A percentile compares a stretch with the other conserved stretches of the same genome.
These are phyloP conservation scores for Barnettozyma vustinii DNA, from an alignment of 805 yeast genomes.

Conservation along the genomic window DNA sequence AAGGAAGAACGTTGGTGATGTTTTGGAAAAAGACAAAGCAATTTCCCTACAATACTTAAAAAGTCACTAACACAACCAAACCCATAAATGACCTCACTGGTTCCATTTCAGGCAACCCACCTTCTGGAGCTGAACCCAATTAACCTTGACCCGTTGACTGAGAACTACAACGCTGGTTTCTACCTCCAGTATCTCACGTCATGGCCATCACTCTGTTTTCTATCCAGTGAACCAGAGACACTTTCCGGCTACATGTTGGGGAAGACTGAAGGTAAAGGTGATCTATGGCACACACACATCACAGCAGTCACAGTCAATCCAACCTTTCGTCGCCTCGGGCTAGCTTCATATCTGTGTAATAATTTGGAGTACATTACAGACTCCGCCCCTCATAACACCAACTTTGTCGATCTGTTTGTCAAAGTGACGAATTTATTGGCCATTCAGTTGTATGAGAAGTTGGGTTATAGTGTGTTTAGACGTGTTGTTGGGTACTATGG, in stretches of 20 bases:
- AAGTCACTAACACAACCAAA: neutral
- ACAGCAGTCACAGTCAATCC: conserved; percentile 91
- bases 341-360: conserved; percentile 75
- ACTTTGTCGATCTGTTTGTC: conserved; percentile 88
- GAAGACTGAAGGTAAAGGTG: conserved; percentile 83
- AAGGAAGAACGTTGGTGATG: too few species aligned
- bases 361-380: conserved; percentile 71
- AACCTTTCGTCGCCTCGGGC: conserved; percentile 75
- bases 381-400: conserved; percentile 70
- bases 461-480: conserved; percentile 81
- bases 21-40: too few species aligned
- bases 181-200: conserved; percentile 75
- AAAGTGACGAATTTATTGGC: conserved; percentile 81
- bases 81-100: conserved; percentile 75
- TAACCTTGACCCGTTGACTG: conserved; percentile 86
- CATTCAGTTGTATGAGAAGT: conserved; percentile 71
- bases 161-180: conserved; percentile 80
- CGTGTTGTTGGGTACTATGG: conserved; percentile 90
- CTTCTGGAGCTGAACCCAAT: conserved; percentile 66
- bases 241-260: conserved; percentile 83
- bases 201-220: conserved; percentile 90
- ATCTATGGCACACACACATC: conserved; percentile 94
- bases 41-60: too few species aligned
- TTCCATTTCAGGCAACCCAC: conserved; percentile 86
- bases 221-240: conserved; percentile 46